A percentile compares a stretch with the other conserved stretches of the same genome.
Evolutionary conservation across 495 filamentous ascomycete species (phyloP).

Genomic region (Penicillium odoratum): DNA sequence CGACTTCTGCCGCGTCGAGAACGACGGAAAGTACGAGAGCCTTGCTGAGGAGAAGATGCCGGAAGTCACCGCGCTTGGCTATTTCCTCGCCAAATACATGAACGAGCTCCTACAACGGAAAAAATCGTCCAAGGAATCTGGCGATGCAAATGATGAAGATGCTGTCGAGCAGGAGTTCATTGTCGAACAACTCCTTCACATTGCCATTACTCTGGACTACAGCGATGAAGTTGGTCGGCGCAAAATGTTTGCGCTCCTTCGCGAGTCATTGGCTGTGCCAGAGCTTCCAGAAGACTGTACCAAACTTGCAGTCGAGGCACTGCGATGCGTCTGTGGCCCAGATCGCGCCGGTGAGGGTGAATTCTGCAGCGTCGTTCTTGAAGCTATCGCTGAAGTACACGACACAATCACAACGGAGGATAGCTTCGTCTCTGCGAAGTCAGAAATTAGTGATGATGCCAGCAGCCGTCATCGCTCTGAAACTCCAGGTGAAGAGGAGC

Average conservation of each 20-base stretch:
- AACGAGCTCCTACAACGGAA: constrained; percentile 72
- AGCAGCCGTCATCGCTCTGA: constrained; percentile 42
- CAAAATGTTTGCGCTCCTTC: constrained; percentile 88
- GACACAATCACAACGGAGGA: constrained; percentile 82
- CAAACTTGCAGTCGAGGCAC: constrained; percentile 78
- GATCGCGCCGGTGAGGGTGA: constrained; percentile 82
- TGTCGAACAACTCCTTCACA: constrained; percentile 91
- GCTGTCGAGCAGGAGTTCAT: constrained; percentile 87
- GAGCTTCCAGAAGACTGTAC: constrained; percentile 92
- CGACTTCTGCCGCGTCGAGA: constrained; percentile 77
- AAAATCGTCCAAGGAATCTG: constrained; percentile 50
- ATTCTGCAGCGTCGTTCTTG: constrained; percentile 88
- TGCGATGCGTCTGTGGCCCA: constrained; percentile 76
- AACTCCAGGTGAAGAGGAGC: constrained; percentile 47
- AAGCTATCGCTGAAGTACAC: constrained; percentile 93
- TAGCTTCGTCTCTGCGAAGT: constrained; percentile 87
- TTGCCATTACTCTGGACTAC: constrained; percentile 88
- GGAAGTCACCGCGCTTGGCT: constrained; percentile 85
- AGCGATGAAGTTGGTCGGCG: constrained; percentile 91
- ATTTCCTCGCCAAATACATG: constrained; percentile 76
- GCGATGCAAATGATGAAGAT: constrained; percentile 74
- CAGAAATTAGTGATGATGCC: constrained; percentile 70
- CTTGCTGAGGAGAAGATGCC: constrained; percentile 91
- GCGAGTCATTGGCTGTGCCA: constrained; percentile 79
- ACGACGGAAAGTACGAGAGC: constrained; percentile 66